These are phyloP conservation scores for Tetraselmis chui DNA, from an alignment of 139 green algal species.

Conservation along the genomic window DNA sequence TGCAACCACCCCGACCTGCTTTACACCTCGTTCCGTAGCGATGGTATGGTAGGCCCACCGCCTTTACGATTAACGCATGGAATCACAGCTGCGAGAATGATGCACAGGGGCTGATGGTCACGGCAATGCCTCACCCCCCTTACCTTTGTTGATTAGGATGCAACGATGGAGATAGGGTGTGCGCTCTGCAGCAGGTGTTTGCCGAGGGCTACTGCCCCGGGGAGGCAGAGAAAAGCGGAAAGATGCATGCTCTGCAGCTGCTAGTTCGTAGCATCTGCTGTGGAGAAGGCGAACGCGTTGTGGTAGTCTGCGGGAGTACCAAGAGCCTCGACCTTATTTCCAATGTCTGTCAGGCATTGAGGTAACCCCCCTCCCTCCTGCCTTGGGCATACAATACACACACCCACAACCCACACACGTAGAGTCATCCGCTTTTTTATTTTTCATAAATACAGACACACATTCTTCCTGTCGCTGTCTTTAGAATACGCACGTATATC, in stretches of 20 bases:
- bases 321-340: conserved; percentile 58
- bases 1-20: conserved; percentile 70
- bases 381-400: conserved; percentile 18
- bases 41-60: too few relatives aligned
- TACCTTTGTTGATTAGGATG: background rate
- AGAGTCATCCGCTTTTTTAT: too few relatives aligned
- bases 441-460: too few relatives aligned
- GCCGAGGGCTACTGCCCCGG: background rate
- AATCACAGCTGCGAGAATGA: background rate
- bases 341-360: conserved; percentile 16
- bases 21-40: background rate
- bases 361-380: background rate
- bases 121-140: too few relatives aligned
- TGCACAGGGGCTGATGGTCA: too few relatives aligned
- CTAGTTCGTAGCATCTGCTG: background rate
- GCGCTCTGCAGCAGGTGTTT: background rate
- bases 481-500: too few relatives aligned
- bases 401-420: conserved; percentile 17
- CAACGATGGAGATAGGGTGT: background rate
- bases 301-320: conserved; percentile 68
- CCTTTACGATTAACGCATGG: too few relatives aligned
- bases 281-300: conserved; percentile 29
- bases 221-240: background rate
- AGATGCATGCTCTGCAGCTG: background rate
- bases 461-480: too few relatives aligned